Percentiles rank a stretch among this genome's conserved stretches.
These are phyloP conservation scores for Cystobasidiaceae sp. DNA, from an alignment of 1,284 basidiomycete species.

Conservation along the genomic window DNA sequence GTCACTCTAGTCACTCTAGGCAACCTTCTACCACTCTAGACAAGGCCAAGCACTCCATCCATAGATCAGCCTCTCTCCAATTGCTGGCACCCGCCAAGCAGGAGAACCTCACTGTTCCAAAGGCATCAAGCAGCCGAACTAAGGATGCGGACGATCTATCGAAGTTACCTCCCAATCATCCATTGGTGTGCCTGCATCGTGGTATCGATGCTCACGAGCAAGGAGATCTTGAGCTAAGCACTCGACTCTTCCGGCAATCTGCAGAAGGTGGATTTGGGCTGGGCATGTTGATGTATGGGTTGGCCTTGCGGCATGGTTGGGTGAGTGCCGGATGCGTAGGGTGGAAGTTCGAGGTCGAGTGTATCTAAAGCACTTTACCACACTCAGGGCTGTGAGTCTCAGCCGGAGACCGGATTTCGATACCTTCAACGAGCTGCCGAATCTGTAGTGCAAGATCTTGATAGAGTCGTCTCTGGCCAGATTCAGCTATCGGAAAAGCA, in stretches of 20 bases:
- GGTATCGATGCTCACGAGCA: constrained; percentile 77
- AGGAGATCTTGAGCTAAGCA: constrained; percentile 67
- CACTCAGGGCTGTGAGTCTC: constrained; percentile 46
- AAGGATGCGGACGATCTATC: constrained; percentile 2
- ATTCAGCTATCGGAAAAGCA: constrained; percentile 46
- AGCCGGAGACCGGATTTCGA: constrained; percentile 69
- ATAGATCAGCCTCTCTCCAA: constrained; percentile 1
- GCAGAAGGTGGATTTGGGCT: constrained; percentile 79
- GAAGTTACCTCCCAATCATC: constrained; percentile 17
- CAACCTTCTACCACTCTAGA: constrained; percentile 19
- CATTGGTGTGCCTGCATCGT: constrained; percentile 49
- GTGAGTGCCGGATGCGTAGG: constrained; percentile 44
- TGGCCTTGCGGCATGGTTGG: constrained; percentile 84
- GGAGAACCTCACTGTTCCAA: constrained; percentile 19
- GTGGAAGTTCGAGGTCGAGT: neutral
- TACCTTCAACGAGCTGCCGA: constrained; percentile 80
- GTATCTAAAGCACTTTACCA: neutral
- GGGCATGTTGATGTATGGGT: constrained; percentile 88
- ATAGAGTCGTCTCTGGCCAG: constrained; percentile 50
- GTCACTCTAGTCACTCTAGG: neutral
- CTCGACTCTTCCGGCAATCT: constrained; percentile 70
- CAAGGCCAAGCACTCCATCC: constrained; percentile 21
- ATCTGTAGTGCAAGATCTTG: constrained; percentile 69
- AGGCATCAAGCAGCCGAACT: neutral
- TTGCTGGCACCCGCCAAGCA: constrained; percentile 7